Percentiles rank a stretch among this genome's conserved stretches.
phyloP scores from a whole-genome alignment of 331 rosid genomes.

The Stylosanthes scabra region DNA sequence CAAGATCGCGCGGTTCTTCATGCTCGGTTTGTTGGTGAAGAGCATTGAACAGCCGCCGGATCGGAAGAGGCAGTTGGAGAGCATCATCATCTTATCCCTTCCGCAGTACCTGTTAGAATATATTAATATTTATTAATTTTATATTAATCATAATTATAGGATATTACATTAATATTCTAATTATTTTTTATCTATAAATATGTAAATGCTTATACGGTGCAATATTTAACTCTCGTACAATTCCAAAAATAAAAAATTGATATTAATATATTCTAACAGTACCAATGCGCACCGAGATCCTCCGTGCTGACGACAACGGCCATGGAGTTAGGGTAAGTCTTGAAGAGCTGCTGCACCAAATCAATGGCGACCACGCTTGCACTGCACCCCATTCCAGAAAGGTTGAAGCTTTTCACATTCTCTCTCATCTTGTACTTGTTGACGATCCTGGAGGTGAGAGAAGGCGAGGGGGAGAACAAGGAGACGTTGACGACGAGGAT shows the following conservation, averaged over 20 bases:
- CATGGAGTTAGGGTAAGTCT: slow-evolving; percentile 40
- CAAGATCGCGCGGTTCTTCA: slow-evolving; percentile 53
- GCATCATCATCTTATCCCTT: slow-evolving; percentile 67
- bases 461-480: slow-evolving; percentile 70
- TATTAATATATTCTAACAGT: too few species aligned
- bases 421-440: slow-evolving; percentile 82
- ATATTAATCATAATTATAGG: too few species aligned
- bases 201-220: too few species aligned
- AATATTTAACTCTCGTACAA: too few species aligned
- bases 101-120: too few species aligned
- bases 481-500: slow-evolving; percentile 83
- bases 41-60: slow-evolving; percentile 84
- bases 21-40: slow-evolving; percentile 57
- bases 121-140: too few species aligned
- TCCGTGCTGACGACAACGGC: slow-evolving; percentile 83
- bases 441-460: slow-evolving; percentile 72
- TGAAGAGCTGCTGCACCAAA: slow-evolving; percentile 68
- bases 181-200: too few species aligned
- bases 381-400: slow-evolving; percentile 88
- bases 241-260: too few species aligned
- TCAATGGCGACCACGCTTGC: slow-evolving; percentile 82
- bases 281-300: slow-evolving; percentile 78
- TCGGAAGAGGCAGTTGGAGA: slow-evolving; percentile 81
- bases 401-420: slow-evolving; percentile 60
- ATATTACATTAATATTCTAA: too few species aligned